Evolutionary conservation across 2,329 filamentous ascomycete species (phyloP).

Genomic region (Aspergillus sp.): DNA sequence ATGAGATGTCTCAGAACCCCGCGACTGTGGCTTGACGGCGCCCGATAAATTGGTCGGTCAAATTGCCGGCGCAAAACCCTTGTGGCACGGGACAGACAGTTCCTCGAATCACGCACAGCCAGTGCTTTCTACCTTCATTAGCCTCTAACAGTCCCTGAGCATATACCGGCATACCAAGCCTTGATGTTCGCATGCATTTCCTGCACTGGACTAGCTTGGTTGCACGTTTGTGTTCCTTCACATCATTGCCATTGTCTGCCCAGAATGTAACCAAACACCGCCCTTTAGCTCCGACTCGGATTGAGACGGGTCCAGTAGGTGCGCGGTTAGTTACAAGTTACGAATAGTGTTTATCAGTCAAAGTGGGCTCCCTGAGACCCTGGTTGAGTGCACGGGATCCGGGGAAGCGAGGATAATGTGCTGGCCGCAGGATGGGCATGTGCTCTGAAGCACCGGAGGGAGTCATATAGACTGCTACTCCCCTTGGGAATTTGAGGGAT

Average conservation of each 20-base stretch:
- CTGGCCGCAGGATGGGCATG: conserved; percentile 1
- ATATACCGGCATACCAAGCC: background rate
- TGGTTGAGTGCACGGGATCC: background rate
- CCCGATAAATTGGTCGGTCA: background rate
- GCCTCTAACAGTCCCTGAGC: background rate
- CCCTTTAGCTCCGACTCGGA: background rate
- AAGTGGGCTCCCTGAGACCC: background rate
- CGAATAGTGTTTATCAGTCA: conserved; percentile 2
- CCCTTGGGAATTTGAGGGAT: background rate
- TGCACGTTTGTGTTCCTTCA: background rate
- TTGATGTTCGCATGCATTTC: conserved; percentile 11
- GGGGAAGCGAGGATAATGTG: background rate
- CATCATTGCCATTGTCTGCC: background rate
- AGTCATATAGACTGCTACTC: background rate
- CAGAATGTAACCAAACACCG: background rate
- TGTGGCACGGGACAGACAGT: background rate
- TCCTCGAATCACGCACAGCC: conserved; percentile 1
- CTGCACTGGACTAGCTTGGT: conserved; percentile 2
- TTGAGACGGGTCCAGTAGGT: background rate
- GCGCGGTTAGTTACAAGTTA: background rate
- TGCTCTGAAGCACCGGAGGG: background rate
- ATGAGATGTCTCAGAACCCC: conserved; percentile 10
- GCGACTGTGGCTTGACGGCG: conserved; percentile 8
- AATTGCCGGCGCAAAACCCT: background rate
- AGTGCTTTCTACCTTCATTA: conserved; percentile 1